Evolutionary conservation across 2,329 filamentous ascomycete genomes (phyloP), one percentile per base, ranked within the genome.

Genomic region (Dichotomopilus funicola): DNA sequence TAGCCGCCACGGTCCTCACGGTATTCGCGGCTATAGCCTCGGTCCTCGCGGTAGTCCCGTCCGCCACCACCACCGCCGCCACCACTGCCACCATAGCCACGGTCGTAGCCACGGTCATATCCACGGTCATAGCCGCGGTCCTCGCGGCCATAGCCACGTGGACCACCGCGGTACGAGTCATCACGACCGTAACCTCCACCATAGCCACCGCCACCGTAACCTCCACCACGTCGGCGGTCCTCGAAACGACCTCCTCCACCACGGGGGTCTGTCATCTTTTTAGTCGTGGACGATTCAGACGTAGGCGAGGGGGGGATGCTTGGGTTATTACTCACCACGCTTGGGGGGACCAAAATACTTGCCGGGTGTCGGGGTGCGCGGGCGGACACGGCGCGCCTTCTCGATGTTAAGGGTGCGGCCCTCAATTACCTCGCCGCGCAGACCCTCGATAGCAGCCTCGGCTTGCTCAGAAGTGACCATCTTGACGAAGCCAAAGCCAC

Each of bases 261-360:
- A 56, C 73, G 72, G 55, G 75, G 76, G 63, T 82, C 78, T 68
- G 40, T 66, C 66, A 71, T 67, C 71, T 71, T 38, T 27, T 8
- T 8, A 7, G 34, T 19, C 4, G 11, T 11, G 43, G 53, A 37
- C 61, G 4, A 49, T 33, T 7, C 67, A 42, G 71, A 43, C 57
- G 68, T 69, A 55, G 73, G 72, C 58, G 5, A 74, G 71, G 65
- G 61, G 19, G 19, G 19, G 19, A 27, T 27, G 19, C 19, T 27
- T 27, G 19, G 19, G 19, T 27, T 27, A 27, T 27, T 27, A 76
- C 87, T 78, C 77, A 94, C 91, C 91, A 79, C 94, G 83, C 85
- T 99, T 99, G 62, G 94, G 94, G 60, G 94, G 94, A 51, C 94
- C 94, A 70, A 96, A 97, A 81, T 99, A 99, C 78, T 97, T 97